Evolutionary conservation across 202 grass and related monocot species (phyloP).

Genomic region (Setaria italica): DNA sequence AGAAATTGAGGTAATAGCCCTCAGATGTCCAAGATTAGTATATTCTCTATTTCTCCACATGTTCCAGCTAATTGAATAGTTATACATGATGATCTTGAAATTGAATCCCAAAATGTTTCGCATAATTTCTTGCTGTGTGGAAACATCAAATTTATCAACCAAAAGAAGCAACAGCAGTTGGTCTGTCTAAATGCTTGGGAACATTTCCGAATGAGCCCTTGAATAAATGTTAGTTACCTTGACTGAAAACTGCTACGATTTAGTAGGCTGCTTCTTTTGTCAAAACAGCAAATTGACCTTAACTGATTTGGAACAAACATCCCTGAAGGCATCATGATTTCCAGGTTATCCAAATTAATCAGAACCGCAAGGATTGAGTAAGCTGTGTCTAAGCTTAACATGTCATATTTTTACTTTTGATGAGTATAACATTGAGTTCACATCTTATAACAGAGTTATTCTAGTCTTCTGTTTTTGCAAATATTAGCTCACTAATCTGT

Average conservation of each 20-base stretch:
- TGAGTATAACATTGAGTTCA: not conserved
- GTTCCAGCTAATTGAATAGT: not conserved
- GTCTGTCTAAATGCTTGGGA: not conserved
- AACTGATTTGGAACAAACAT: not conserved
- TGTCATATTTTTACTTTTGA: not conserved
- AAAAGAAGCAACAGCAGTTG: constrained; percentile 21
- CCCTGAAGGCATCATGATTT: not conserved
- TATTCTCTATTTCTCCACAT: not conserved
- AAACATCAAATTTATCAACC: not conserved
- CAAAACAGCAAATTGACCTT: not conserved
- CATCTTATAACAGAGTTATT: not conserved
- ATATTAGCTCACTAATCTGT: not conserved
- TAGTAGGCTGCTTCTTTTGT: not conserved
- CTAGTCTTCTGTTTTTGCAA: not conserved
- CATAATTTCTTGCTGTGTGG: not conserved
- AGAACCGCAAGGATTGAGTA: not conserved
- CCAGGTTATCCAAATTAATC: not conserved
- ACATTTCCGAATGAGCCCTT: not conserved
- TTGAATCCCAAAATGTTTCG: not conserved
- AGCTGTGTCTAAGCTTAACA: not conserved
- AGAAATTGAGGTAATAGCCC: constrained; percentile 79
- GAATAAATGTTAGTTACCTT: not conserved
- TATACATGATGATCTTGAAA: constrained; percentile 26
- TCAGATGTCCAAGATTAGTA: not conserved
- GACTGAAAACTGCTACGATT: constrained; percentile 1